Conservation (phyloP, 208 protist species). For the Acanthamoeba triangularis region DNA sequence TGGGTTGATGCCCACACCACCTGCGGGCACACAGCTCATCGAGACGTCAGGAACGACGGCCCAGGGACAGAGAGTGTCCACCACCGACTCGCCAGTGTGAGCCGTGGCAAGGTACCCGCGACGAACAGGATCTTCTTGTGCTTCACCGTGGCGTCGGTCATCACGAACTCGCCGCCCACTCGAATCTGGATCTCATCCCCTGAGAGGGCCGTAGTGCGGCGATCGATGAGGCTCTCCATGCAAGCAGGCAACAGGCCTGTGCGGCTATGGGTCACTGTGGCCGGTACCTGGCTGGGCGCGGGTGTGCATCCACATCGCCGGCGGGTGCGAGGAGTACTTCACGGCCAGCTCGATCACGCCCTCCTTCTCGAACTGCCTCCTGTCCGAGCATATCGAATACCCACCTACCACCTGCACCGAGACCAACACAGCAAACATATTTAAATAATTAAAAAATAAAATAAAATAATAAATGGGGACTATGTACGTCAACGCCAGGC, state of each 20-base stretch:
- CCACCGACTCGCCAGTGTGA: too few relatives aligned
- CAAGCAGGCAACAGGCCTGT: neutral
- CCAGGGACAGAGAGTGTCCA: too few relatives aligned
- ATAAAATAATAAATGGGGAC: neutral
- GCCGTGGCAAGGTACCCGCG: neutral
- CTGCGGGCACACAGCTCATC: too few relatives aligned
- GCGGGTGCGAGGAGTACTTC: conserved; percentile 37
- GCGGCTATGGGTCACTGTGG: neutral
- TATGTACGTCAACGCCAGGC: neutral
- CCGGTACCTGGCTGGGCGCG: neutral
- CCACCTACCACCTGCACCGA: conserved; percentile 35
- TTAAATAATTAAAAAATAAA: neutral
- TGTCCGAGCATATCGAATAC: conserved; percentile 30
- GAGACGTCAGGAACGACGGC: too few relatives aligned
- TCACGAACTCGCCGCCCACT: conserved; percentile 32
- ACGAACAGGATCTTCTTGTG: neutral
- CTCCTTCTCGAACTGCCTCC: conserved; percentile 11
- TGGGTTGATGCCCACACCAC: conserved; percentile 62
- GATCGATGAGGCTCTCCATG: neutral
- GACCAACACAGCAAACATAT: neutral
- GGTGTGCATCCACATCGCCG: conserved; percentile 44
- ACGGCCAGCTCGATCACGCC: conserved; percentile 30
- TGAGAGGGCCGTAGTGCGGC: neutral
- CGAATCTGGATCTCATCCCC: conserved; percentile 17
- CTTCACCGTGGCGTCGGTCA: neutral